Conservation (phyloP, 2,329 filamentous ascomycete genomes). For the Dissoconium aciculare region DNA sequence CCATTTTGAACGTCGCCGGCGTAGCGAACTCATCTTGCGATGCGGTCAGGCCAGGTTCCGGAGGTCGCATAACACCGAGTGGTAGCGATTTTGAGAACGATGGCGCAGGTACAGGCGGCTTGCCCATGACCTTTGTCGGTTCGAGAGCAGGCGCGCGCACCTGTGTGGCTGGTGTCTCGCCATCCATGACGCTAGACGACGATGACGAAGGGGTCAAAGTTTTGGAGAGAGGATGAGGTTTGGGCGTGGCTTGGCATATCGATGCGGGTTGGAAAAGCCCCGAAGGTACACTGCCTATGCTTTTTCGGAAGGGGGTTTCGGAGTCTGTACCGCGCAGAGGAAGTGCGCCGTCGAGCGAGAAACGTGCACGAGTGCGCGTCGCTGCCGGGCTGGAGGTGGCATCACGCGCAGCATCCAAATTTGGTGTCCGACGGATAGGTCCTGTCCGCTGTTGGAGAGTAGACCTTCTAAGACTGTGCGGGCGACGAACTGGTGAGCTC, state of each 20-base stretch:
- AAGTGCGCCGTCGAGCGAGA: constrained; percentile 66
- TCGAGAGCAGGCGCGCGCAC: background rate
- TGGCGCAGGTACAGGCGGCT: constrained; percentile 34
- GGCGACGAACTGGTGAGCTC: constrained; percentile 21
- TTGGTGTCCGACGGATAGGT: constrained; percentile 22
- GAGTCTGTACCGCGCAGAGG: constrained; percentile 50
- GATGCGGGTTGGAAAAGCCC: constrained; percentile 21
- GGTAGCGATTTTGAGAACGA: constrained; percentile 66
- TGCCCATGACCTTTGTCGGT: background rate
- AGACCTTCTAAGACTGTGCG: constrained; percentile 52
- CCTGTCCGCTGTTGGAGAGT: constrained; percentile 64
- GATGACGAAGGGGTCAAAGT: constrained; percentile 80
- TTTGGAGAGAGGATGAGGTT: constrained; percentile 69
- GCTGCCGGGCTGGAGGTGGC: constrained; percentile 15
- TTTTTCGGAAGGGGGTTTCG: constrained; percentile 42
- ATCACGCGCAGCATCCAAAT: constrained; percentile 22
- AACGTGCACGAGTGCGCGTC: constrained; percentile 40
- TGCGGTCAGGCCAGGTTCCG: constrained; percentile 23
- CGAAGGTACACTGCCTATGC: constrained; percentile 50
- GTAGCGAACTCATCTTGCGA: constrained; percentile 40
- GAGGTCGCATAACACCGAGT: constrained; percentile 44
- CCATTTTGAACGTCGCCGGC: constrained; percentile 60
- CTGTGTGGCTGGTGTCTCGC: constrained; percentile 6
- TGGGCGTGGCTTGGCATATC: constrained; percentile 25
- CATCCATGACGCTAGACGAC: constrained; percentile 61